Evolutionary conservation across 768 basidiomycete genomes (phyloP).

Genomic region (Calocybe indica): DNA sequence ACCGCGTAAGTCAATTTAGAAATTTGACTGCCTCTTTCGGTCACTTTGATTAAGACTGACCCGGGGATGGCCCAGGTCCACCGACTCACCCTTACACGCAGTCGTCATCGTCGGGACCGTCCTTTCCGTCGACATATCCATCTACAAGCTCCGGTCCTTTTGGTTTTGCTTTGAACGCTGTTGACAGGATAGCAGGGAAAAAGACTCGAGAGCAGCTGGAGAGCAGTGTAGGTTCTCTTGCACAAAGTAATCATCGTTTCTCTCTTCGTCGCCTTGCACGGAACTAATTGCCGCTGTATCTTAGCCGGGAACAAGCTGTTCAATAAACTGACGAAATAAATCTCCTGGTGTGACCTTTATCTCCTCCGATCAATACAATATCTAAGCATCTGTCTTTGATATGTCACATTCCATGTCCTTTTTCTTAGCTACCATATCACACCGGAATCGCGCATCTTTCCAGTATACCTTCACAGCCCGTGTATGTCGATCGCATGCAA

Average conservation of each 20-base stretch:
- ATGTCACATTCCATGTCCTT: too few relatives aligned
- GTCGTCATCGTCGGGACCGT: slow-evolving; percentile 17
- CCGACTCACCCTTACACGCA: slow-evolving; percentile 14
- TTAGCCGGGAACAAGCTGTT: slow-evolving; percentile 40
- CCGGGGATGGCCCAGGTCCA: slow-evolving; percentile 12
- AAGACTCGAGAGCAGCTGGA: slow-evolving; percentile 46
- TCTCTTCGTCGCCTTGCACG: slow-evolving; percentile 2
- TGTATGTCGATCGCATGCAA: too few relatives aligned
- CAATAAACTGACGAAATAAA: slow-evolving; percentile 37
- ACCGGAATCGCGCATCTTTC: too few relatives aligned
- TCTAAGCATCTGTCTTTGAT: too few relatives aligned
- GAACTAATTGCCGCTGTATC: background rate
- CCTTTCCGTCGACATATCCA: slow-evolving; percentile 22
- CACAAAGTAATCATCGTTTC: slow-evolving; percentile 40
- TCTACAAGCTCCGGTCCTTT: slow-evolving; percentile 22
- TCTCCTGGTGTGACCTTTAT: too few relatives aligned
- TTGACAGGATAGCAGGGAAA: slow-evolving; percentile 52
- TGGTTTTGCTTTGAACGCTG: slow-evolving; percentile 39
- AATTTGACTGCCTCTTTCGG: slow-evolving; percentile 3
- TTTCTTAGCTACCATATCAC: too few relatives aligned
- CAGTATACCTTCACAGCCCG: too few relatives aligned
- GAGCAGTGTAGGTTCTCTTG: slow-evolving; percentile 35
- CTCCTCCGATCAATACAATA: too few relatives aligned
- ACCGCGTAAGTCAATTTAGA: slow-evolving; percentile 26
- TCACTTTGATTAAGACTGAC: slow-evolving; percentile 2